Percentiles rank a stretch among this genome's conserved stretches.
Evolutionary conservation across 129 eudicot species (phyloP).

Genomic region (Chrysanthemum seticuspe): DNA sequence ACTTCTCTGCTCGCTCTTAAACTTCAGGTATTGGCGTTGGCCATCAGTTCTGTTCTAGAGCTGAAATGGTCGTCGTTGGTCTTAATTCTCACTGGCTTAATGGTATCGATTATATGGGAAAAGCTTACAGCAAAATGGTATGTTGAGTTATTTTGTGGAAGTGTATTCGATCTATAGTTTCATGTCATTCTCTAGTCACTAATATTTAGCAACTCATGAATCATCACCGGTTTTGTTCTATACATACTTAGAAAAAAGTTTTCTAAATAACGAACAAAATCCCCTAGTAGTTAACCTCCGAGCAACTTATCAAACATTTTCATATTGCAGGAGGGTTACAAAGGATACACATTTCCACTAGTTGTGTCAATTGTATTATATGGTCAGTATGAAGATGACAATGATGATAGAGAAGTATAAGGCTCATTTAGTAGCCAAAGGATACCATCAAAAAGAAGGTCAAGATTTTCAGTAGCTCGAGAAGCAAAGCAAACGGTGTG

Average conservation of each 20-base stretch:
- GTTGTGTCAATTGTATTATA: constrained; percentile 46
- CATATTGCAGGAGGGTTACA: constrained; percentile 31
- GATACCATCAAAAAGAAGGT: too few relatives aligned
- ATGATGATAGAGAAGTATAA: constrained; percentile 32
- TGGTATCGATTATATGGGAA: constrained; percentile 47
- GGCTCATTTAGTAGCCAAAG: too few relatives aligned
- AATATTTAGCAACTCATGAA: too few relatives aligned
- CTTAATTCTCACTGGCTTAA: constrained; percentile 34
- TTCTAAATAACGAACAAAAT: too few relatives aligned
- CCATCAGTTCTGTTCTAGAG: background rate
- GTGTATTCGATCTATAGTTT: background rate
- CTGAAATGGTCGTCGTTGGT: background rate
- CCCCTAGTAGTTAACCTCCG: background rate
- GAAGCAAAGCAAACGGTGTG: too few relatives aligned
- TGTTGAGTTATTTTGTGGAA: background rate
- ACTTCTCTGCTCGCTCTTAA: too few relatives aligned
- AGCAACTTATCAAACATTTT: background rate
- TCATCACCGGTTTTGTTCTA: too few relatives aligned
- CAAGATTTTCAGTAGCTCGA: too few relatives aligned
- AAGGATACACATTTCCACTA: constrained; percentile 36
- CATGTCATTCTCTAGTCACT: too few relatives aligned
- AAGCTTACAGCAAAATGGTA: constrained; percentile 16
- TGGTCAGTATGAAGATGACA: constrained; percentile 48
- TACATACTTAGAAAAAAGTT: too few relatives aligned
- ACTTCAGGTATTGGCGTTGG: background rate